Evolutionary conservation across 352 stramenopile species (phyloP).

Genomic region (Blastocystis sp.): DNA sequence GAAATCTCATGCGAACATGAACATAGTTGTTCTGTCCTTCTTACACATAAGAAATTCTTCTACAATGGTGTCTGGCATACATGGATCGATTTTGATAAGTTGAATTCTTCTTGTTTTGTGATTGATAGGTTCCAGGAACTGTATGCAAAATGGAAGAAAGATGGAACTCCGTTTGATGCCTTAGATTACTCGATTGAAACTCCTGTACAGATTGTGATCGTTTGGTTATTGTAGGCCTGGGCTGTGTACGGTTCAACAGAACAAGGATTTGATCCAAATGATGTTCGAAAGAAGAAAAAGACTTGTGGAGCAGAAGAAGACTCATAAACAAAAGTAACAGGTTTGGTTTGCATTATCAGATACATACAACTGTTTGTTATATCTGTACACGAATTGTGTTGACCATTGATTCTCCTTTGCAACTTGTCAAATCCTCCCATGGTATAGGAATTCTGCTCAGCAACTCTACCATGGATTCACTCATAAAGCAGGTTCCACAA

Average conservation of each 20-base stretch:
- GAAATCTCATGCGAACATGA: constrained; percentile 86
- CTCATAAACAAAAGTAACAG: neutral
- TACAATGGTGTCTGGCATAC: constrained; percentile 86
- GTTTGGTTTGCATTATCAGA: neutral
- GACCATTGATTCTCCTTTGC: too few species aligned
- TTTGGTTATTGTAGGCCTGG: constrained; percentile 79
- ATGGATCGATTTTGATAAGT: constrained; percentile 97
- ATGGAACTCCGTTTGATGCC: constrained; percentile 67
- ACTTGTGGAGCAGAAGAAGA: constrained; percentile 62
- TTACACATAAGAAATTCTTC: constrained; percentile 78
- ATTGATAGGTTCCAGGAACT: constrained; percentile 26
- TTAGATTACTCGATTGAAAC: constrained; percentile 53
- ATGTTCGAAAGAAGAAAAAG: constrained; percentile 71
- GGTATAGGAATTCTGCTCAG: too few species aligned
- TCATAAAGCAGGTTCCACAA: too few species aligned
- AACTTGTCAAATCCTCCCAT: too few species aligned
- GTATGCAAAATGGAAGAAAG: constrained; percentile 70
- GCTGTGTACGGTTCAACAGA: constrained; percentile 86
- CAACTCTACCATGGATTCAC: too few species aligned
- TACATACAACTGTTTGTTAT: neutral
- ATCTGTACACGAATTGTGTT: neutral
- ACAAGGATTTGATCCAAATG: constrained; percentile 89
- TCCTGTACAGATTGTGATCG: neutral
- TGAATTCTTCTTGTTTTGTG: constrained; percentile 65
- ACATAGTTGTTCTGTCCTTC: constrained; percentile 87